Conservation (phyloP, 2,329 filamentous ascomycete genomes). For the Lasiodiplodia gonubiensis region DNA sequence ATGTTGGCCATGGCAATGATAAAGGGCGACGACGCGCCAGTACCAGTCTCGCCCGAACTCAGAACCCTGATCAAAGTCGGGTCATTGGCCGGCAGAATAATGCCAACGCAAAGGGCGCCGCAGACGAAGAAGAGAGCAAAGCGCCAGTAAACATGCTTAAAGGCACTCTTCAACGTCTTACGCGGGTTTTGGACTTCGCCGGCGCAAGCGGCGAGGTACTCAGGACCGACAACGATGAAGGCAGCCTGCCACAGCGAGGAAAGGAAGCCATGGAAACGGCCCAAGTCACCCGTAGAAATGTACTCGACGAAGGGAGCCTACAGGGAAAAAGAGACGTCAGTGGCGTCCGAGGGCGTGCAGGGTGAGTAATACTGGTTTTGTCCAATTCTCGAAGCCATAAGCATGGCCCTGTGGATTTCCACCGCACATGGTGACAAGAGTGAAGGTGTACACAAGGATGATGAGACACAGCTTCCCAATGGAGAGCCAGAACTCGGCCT, state of each 20-base stretch:
- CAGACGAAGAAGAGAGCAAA: slow-evolving; percentile 72
- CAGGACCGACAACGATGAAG: slow-evolving; percentile 73
- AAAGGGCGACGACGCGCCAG: slow-evolving; percentile 60
- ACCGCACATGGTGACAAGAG: slow-evolving; percentile 42
- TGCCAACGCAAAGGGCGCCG: slow-evolving; percentile 69
- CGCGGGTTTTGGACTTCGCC: slow-evolving; percentile 76
- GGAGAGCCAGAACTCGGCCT: slow-evolving; percentile 80
- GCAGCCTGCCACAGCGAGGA: slow-evolving; percentile 69
- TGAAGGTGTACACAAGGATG: slow-evolving; percentile 70
- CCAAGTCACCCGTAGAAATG: slow-evolving; percentile 60
- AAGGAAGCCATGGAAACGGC: slow-evolving; percentile 73
- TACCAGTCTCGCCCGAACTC: slow-evolving; percentile 35
- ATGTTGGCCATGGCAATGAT: slow-evolving; percentile 54
- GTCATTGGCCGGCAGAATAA: slow-evolving; percentile 70
- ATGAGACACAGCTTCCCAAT: slow-evolving; percentile 74
- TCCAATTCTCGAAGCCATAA: slow-evolving; percentile 75
- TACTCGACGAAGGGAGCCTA: slow-evolving; percentile 67
- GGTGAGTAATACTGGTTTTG: slow-evolving; percentile 56
- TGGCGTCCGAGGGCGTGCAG: background rate
- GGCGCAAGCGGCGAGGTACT: slow-evolving; percentile 76
- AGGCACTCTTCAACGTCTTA: slow-evolving; percentile 74
- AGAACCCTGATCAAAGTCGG: slow-evolving; percentile 50
- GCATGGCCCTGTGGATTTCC: background rate
- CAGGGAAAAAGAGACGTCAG: background rate
- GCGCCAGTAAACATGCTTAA: slow-evolving; percentile 75